Evolutionary conservation across 768 basidiomycete species (phyloP).

Genomic region (Tulasnella sp.): DNA sequence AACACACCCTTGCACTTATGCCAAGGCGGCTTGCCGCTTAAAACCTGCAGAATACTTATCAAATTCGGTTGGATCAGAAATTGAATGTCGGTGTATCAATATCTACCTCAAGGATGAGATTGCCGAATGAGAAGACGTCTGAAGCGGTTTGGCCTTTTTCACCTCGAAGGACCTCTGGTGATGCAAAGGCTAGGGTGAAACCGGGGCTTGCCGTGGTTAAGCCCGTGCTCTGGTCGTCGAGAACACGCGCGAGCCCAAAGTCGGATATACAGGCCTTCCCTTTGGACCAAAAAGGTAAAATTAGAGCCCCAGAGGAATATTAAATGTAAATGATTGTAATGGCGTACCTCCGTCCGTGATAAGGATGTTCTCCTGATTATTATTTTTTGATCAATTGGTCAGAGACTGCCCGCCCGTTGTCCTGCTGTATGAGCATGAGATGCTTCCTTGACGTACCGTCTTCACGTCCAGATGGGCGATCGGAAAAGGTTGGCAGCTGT

Average conservation of each 20-base stretch:
- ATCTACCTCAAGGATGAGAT: background rate
- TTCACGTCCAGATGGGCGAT: slow-evolving; percentile 6
- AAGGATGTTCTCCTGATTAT: slow-evolving; percentile 2
- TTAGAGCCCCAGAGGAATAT: no score
- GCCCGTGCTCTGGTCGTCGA: background rate
- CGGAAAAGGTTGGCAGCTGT: background rate
- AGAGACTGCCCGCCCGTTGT: no score
- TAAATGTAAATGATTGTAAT: no score
- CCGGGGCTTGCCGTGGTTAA: slow-evolving; percentile 1
- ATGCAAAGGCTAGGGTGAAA: background rate
- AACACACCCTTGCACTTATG: background rate
- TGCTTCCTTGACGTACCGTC: background rate
- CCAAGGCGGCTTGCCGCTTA: background rate
- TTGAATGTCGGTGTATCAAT: background rate
- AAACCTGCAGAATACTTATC: background rate
- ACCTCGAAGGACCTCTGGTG: background rate
- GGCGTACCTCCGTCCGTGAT: background rate
- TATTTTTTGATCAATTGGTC: background rate
- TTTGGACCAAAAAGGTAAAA: no score
- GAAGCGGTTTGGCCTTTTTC: background rate
- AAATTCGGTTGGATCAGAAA: background rate
- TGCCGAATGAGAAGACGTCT: background rate
- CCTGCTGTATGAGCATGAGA: no score
- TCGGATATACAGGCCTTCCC: slow-evolving; percentile 6
- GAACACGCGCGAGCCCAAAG: background rate